Percentiles rank a stretch among this genome's conserved stretches.
These are phyloP conservation scores for Rhizopogon vulgaris DNA, from an alignment of 768 basidiomycete species.

Conservation along the genomic window DNA sequence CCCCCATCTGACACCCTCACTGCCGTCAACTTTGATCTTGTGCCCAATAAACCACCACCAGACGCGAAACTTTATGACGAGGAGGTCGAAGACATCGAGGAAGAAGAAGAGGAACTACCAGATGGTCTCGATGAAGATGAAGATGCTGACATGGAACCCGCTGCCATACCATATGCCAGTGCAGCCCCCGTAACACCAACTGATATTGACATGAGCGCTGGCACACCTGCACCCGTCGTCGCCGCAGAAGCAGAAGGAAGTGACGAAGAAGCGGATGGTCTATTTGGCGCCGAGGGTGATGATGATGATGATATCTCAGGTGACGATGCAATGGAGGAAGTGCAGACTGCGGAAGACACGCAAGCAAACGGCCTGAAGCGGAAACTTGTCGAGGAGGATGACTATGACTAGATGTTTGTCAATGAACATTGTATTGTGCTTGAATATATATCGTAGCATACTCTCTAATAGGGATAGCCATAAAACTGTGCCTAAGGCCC, in stretches of 20 bases:
- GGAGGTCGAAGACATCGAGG: constrained; percentile 74
- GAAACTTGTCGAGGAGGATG: constrained; percentile 81
- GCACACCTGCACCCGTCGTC: constrained; percentile 26
- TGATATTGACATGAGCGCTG: constrained; percentile 62
- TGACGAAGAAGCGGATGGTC: constrained; percentile 67
- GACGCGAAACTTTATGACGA: constrained; percentile 72
- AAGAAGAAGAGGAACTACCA: constrained; percentile 20
- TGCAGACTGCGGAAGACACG: constrained; percentile 43
- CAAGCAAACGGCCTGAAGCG: constrained; percentile 66
- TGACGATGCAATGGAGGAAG: constrained; percentile 75
- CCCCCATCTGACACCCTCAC: constrained; percentile 63
- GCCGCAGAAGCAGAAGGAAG: constrained; percentile 48
- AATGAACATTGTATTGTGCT: background rate
- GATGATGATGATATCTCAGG: constrained; percentile 41
- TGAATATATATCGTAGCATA: constrained; percentile 7
- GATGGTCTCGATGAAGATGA: constrained; percentile 58
- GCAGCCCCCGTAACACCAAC: constrained; percentile 40
- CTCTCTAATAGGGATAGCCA: constrained; percentile 14
- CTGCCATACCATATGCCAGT: constrained; percentile 38
- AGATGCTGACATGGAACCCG: constrained; percentile 66
- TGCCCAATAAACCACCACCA: constrained; percentile 81
- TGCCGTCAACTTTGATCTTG: constrained; percentile 78
- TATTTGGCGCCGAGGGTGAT: constrained; percentile 70
- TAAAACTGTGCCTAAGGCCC: constrained; percentile 1
- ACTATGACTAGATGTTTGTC: constrained; percentile 54